Conservation (phyloP, 352 stramenopile genomes). For the Saprolegnia diclina region DNA sequence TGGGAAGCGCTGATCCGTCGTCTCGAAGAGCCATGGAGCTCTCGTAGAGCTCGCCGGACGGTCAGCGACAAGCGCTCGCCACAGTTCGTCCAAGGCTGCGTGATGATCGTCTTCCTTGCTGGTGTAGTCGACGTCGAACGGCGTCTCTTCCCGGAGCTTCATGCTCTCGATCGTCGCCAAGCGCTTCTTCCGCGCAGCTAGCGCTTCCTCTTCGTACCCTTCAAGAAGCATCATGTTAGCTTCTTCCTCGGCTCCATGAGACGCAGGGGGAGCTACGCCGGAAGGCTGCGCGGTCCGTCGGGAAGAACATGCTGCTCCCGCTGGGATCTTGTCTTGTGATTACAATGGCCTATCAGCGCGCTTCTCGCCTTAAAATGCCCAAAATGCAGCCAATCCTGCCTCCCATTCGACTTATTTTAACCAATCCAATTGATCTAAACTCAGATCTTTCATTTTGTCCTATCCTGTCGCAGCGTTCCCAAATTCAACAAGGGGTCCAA, state of each 20-base stretch:
- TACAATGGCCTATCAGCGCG: neutral
- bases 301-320: neutral
- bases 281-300: neutral
- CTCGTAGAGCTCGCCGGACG: too few relatives aligned
- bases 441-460: conserved; percentile 5
- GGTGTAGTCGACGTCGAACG: neutral
- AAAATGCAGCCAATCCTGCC: conserved; percentile 1
- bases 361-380: neutral
- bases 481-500: neutral
- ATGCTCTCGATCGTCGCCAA: conserved; percentile 6
- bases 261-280: neutral
- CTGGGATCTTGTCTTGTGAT: neutral
- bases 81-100: too few relatives aligned
- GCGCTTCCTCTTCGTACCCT: conserved; percentile 26
- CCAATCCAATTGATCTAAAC: neutral
- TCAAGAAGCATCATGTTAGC: neutral
- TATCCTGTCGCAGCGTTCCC: neutral
- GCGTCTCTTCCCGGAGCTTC: neutral
- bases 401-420: neutral
- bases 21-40: too few relatives aligned
- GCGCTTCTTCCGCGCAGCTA: neutral
- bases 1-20: too few relatives aligned
- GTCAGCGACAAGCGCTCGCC: too few relatives aligned
- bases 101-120: neutral
- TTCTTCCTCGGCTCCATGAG: neutral